Conservation (phyloP, 495 filamentous ascomycete genomes). For the Arthonia radiata region DNA sequence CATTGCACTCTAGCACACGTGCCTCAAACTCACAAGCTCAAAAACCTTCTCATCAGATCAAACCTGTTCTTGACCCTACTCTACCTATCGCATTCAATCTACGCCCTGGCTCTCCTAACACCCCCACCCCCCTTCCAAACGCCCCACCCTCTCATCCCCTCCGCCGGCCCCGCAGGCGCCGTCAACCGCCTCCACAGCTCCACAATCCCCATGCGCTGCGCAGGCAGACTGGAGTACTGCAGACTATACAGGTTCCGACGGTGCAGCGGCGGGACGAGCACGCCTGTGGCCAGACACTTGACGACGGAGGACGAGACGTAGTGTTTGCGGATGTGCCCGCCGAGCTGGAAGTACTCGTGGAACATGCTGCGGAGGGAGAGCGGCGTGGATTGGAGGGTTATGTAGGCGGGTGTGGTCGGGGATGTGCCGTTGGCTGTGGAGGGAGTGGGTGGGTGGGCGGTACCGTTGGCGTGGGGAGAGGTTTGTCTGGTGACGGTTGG, state of each 20-base stretch:
- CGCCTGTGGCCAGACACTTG: conserved; percentile 65
- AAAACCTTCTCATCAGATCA: too few relatives aligned
- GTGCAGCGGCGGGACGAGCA: conserved; percentile 69
- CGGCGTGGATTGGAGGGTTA: conserved; percentile 44
- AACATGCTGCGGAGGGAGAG: conserved; percentile 83
- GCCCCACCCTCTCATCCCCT: too few relatives aligned
- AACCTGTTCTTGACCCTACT: too few relatives aligned
- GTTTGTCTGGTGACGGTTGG: conserved; percentile 12
- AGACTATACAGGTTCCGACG: conserved; percentile 85
- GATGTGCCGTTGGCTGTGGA: conserved; percentile 43
- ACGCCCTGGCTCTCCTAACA: too few relatives aligned
- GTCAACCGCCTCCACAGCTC: conserved; percentile 71
- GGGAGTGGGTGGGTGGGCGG: conserved; percentile 40
- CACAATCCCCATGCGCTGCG: conserved; percentile 45
- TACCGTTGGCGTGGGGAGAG: conserved; percentile 5
- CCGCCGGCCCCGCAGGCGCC: too few relatives aligned
- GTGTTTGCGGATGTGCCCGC: conserved; percentile 75
- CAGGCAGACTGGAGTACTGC: conserved; percentile 94
- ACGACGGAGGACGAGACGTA: conserved; percentile 77
- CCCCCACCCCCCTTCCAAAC: too few relatives aligned
- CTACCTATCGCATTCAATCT: too few relatives aligned
- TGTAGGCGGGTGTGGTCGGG: not conserved
- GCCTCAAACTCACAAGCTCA: too few relatives aligned
- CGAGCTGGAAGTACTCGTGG: conserved; percentile 88
- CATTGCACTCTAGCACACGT: too few relatives aligned